Evolutionary conservation across 1,284 basidiomycete species (phyloP), one percentile per base, ranked within the genome.

Genomic region (Microbotryum scabiosae): DNA sequence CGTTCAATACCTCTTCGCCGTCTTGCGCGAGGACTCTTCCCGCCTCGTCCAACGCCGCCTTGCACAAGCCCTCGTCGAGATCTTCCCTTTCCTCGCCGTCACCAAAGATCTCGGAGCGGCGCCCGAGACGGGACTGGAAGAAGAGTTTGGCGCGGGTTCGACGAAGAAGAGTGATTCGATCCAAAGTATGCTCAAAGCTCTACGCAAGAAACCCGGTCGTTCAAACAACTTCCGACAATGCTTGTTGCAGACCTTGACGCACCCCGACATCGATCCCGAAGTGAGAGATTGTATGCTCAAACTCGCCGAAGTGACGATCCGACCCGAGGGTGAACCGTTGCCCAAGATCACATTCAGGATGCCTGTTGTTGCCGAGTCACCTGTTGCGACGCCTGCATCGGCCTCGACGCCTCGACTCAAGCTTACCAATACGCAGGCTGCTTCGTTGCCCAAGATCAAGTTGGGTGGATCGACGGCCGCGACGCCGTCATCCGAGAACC

Each of bases 271-370:
- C 51, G 93, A 97, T 73, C 80, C 85, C 67, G 88, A 94, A 76
- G 87, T 93, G 51, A 85, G 92, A 44, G 89, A 90, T 82, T 89
- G 87, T 64, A 77, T 97, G 54, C 79, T 98, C 70, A 97, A 97
- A 76, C 79, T 97, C 12, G 90, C 88, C 14, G 94, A 97, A 72
- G 80, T 97, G 26, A 82, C 94, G 54, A 87, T 94, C 67, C 84
- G 85, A 55, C 86, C 88, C 23, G 77, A 82, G 4, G 84, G 89
- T 58, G 92, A 96, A 75, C 82, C 84, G 5, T 79, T 86, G n/a
- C 91, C 90, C 0, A 89, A 88, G 60, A 84, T 90, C 57, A 86
- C 85, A 46, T 87, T 97, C 60, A 63, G 70, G 7, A 70, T 76
- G 70, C 72, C 73, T 5, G 8, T 54, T 26, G 46, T 48, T 44